A percentile compares a stretch with the other conserved stretches of the same genome.
Evolutionary conservation across 805 yeast genomes (phyloP).

Genomic region (Lipomyces japonicus): DNA sequence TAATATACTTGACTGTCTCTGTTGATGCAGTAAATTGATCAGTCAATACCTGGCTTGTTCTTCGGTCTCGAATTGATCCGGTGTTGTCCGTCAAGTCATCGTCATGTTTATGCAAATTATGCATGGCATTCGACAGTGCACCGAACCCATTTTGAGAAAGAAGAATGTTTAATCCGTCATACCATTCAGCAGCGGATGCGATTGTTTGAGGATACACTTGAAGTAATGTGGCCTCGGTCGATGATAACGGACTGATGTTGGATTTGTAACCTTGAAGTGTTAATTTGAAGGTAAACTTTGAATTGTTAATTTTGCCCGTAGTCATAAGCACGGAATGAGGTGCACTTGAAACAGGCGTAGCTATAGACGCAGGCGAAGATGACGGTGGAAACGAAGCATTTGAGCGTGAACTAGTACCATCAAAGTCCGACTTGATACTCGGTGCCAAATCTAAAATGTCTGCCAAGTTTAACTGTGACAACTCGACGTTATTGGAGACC

Average conservation of each 20-base stretch:
- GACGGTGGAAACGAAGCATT: neutral
- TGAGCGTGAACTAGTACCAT: too few relatives aligned
- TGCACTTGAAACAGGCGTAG: neutral
- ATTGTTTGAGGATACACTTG: slow-evolving; percentile 7
- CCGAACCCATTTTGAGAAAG: slow-evolving; percentile 10
- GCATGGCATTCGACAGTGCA: neutral
- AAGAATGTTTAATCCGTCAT: slow-evolving; percentile 14
- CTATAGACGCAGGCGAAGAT: neutral
- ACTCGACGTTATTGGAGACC: neutral
- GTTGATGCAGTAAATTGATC: neutral
- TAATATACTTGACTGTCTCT: slow-evolving; percentile 2
- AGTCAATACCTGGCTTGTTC: neutral
- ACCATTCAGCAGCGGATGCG: slow-evolving; percentile 15
- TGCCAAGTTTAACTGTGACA: neutral
- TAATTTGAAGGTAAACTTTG: slow-evolving; percentile 3
- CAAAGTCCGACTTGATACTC: too few relatives aligned
- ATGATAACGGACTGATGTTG: neutral
- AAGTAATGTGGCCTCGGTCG: neutral
- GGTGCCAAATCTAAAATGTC: slow-evolving; percentile 1
- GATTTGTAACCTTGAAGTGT: slow-evolving; percentile 4
- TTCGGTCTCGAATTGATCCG: neutral
- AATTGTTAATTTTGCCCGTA: neutral
- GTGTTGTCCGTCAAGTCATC: too few relatives aligned
- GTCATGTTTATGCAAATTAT: neutral
- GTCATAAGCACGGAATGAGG: too few relatives aligned